Base-by-base conservation (phyloP, 2,329 filamentous ascomycete genomes). In the Myriosclerotinia curreyana region DNA sequence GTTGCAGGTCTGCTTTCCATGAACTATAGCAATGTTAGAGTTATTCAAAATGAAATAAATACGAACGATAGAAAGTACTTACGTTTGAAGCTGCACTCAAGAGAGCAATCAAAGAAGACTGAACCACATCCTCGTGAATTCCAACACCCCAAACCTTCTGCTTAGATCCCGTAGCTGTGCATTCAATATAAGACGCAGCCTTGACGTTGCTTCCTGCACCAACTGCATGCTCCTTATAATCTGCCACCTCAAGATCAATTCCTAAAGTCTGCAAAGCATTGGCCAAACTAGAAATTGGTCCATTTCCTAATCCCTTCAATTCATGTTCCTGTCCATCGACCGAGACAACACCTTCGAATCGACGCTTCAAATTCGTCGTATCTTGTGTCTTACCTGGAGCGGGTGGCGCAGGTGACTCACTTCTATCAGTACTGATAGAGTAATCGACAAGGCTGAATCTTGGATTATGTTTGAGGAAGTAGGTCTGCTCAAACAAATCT, bases 171-270 rank as follows among this genome's bases (percentile, higher is more conserved):
- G 83, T 78, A 25, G 87, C 83, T 36, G 84, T 92, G 77, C 92
- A 96, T 77, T 97, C 91, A 68, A 98, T 96, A 75, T 96, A 98
- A 2, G 93, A 91, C 2, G 92, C 94, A n/a, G 94, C 94, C 80
- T 96, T 96, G 69, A 94, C 91, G 66, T 92, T 86, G 64, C 86
- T 85, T 66, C 91, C 91, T 60, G 83, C 81, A 69, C 92, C 92
- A 70, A 98, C 92, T 36, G 93, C 89, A 78, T 98, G 94, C 77
- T 98, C 95, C 81, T 96, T 96, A 81, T 98, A 98, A 76, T 97
- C 92, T 53, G 88, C 85, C 60, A 98, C 92, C 74, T 98, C 94
- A 31, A 98, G 81, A 73, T 96, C 88, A 68, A 98, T 88, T 65
- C 91, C 91, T 42, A 98, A 79, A 20, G 82, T 82, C 71, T 86